A percentile compares a stretch with the other conserved stretches of the same genome.
Evolutionary conservation across 2,329 filamentous ascomycete species (phyloP).

Genomic region (Colletotrichum lini): DNA sequence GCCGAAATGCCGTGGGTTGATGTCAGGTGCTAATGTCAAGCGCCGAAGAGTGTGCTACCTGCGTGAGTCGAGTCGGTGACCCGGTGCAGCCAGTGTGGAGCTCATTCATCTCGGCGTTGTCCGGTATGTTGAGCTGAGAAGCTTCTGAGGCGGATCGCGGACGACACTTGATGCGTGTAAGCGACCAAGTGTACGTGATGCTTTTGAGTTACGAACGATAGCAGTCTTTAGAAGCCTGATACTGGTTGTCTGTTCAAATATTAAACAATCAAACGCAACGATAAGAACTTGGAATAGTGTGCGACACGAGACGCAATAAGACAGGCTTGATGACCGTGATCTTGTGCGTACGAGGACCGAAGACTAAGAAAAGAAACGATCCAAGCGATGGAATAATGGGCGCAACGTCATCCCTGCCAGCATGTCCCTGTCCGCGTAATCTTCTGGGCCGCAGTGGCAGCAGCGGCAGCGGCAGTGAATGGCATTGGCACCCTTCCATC

Average conservation of each 20-base stretch:
- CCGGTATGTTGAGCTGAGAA: slow-evolving; percentile 17
- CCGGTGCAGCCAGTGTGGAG: slow-evolving; percentile 5
- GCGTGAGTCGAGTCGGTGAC: background rate
- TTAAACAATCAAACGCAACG: too few species aligned
- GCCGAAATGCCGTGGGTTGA: background rate
- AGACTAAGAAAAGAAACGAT: background rate
- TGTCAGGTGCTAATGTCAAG: slow-evolving; percentile 4
- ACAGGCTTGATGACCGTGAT: too few species aligned
- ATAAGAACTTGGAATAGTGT: too few species aligned
- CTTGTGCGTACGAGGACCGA: background rate
- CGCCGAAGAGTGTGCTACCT: background rate
- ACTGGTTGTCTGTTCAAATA: too few species aligned
- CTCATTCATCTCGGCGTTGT: slow-evolving; percentile 14
- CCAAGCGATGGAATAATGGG: background rate
- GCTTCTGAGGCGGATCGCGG: slow-evolving; percentile 8
- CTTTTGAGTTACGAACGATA: too few species aligned
- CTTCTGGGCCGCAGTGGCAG: slow-evolving; percentile 36
- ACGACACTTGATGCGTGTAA: too few species aligned
- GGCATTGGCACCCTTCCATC: slow-evolving; percentile 4
- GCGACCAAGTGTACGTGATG: too few species aligned
- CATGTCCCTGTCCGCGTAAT: slow-evolving; percentile 40
- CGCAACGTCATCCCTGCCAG: slow-evolving; percentile 38
- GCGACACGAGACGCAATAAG: too few species aligned
- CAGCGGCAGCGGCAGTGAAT: slow-evolving; percentile 1
- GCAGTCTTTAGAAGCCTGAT: too few species aligned